Percentiles rank a stretch among this genome's conserved stretches.
phyloP scores from a whole-genome alignment of 345 rosid species.

The Eucalyptus pauciflora region DNA sequence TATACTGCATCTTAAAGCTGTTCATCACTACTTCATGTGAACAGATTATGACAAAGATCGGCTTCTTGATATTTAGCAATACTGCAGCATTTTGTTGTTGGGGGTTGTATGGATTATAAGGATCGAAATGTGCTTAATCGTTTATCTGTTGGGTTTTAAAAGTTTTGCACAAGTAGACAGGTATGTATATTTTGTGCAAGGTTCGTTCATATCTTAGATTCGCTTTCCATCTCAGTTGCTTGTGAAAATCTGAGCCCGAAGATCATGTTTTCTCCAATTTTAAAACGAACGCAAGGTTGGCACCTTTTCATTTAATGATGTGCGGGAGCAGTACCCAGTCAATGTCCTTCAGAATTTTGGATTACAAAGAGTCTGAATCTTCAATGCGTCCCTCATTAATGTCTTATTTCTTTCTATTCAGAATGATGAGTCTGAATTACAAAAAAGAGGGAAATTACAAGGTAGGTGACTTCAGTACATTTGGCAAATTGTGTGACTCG shows the following conservation, averaged over 20 bases:
- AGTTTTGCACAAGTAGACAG: not conserved
- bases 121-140: not conserved
- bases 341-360: not conserved
- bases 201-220: not conserved
- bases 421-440: not conserved
- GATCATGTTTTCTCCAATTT: not conserved
- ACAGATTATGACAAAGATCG: not conserved
- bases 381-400: not conserved
- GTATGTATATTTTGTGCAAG: not conserved
- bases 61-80: not conserved
- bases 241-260: not conserved
- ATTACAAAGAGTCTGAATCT: not conserved
- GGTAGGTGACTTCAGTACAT: not conserved
- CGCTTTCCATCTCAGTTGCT: not conserved
- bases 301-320: not conserved
- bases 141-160: not conserved
- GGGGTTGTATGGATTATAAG: not conserved
- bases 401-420: not conserved
- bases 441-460: not conserved
- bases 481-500: not conserved
- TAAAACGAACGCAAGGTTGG: not conserved
- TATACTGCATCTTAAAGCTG: not conserved
- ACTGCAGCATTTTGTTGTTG: not conserved
- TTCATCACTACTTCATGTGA: not conserved
- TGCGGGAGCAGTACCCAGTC: not conserved